Conservation (phyloP, 2,329 filamentous ascomycete genomes). For the Aspergillus fumigatiaffinis region DNA sequence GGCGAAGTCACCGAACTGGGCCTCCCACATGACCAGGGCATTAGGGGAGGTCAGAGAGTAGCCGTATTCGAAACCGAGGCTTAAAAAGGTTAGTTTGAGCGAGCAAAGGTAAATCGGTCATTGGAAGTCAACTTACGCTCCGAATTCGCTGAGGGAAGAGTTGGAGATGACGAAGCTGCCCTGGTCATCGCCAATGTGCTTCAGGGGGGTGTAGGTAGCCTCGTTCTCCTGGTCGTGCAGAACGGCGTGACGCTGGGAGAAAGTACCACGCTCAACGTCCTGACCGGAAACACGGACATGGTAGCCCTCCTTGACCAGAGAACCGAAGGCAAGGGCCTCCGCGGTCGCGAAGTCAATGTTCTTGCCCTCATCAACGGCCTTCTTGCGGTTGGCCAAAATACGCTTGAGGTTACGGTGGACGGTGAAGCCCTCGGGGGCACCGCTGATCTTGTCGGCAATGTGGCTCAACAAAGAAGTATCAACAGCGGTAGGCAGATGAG, state of each 20-base stretch:
- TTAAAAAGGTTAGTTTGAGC: slow-evolving; percentile 49
- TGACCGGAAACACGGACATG: slow-evolving; percentile 97
- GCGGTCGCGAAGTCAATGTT: slow-evolving; percentile 97
- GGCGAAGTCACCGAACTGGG: slow-evolving; percentile 98
- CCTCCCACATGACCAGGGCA: slow-evolving; percentile 98
- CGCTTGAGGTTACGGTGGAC: slow-evolving; percentile 96
- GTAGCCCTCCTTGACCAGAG: slow-evolving; percentile 86
- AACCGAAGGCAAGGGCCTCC: slow-evolving; percentile 91
- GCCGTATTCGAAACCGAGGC: slow-evolving; percentile 95
- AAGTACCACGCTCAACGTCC: slow-evolving; percentile 98
- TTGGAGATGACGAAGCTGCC: slow-evolving; percentile 96
- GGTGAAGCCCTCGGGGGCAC: slow-evolving; percentile 76
- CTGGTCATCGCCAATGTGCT: slow-evolving; percentile 85
- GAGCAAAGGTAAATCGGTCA: neutral
- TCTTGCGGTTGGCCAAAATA: slow-evolving; percentile 83
- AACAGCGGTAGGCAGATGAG: slow-evolving; percentile 83
- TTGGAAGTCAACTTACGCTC: slow-evolving; percentile 47
- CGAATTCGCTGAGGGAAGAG: slow-evolving; percentile 76
- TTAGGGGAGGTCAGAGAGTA: slow-evolving; percentile 97
- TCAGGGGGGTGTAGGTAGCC: slow-evolving; percentile 85
- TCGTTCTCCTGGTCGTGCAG: slow-evolving; percentile 97
- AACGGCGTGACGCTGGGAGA: slow-evolving; percentile 95
- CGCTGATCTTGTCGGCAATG: slow-evolving; percentile 76
- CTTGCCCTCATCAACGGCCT: slow-evolving; percentile 86
- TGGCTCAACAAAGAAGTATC: slow-evolving; percentile 69